Conservation (phyloP, 1,284 basidiomycete species). For the Ceratorhiza oryzae-sativae region DNA sequence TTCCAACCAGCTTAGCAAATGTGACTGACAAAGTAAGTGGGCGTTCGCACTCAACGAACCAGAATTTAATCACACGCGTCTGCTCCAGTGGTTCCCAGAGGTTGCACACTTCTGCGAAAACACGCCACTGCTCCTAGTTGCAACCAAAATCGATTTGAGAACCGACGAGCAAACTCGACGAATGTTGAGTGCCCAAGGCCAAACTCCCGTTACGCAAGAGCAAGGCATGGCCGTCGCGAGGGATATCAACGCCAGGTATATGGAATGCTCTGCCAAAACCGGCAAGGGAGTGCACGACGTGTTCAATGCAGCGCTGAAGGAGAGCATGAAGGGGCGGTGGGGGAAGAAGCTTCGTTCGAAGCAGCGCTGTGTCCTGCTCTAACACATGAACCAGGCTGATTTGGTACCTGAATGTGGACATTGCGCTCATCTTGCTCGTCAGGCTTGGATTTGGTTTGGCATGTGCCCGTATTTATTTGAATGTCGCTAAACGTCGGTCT, state of each 20-base stretch:
- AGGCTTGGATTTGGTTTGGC: conserved; percentile 18
- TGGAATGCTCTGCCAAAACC: conserved; percentile 94
- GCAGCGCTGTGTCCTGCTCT: conserved; percentile 81
- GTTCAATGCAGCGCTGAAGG: conserved; percentile 87
- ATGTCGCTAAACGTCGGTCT: conserved; percentile 1
- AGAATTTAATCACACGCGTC: background rate
- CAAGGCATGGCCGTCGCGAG: conserved; percentile 82
- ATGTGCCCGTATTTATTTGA: conserved; percentile 30
- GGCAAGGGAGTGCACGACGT: conserved; percentile 91
- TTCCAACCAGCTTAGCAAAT: conserved; percentile 91
- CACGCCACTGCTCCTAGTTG: conserved; percentile 92
- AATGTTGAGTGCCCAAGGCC: conserved; percentile 94
- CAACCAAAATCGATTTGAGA: conserved; percentile 92
- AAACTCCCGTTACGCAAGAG: conserved; percentile 79
- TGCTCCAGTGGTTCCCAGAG: conserved; percentile 90
- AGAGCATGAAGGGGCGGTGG: conserved; percentile 80
- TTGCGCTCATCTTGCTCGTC: conserved; percentile 1
- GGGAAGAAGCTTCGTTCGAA: conserved; percentile 71
- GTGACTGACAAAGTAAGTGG: conserved; percentile 86
- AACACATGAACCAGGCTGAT: conserved; percentile 52
- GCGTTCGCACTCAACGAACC: background rate
- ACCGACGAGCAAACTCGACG: conserved; percentile 85
- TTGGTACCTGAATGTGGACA: conserved; percentile 3
- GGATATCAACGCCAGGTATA: conserved; percentile 94
- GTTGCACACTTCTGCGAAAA: conserved; percentile 96